phyloP scores from a whole-genome alignment of 2,329 filamentous ascomycete species.

The Polychaeton citri region DNA sequence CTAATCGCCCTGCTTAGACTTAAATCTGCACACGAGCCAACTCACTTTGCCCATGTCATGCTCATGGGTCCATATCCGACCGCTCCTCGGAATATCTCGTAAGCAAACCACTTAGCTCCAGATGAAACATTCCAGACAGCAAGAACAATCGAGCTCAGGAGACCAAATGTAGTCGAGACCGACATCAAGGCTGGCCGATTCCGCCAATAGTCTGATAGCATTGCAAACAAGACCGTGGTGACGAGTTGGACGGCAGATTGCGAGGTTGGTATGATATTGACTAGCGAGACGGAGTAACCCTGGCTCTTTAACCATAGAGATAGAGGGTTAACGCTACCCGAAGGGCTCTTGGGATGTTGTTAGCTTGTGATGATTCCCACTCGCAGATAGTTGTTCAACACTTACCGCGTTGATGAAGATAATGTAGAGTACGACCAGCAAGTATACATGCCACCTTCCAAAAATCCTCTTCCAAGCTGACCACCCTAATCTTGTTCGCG shows the following conservation, averaged over 20 bases:
- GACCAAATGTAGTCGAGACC: constrained; percentile 9
- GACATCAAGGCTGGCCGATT: constrained; percentile 11
- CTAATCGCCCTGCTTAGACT: too few relatives aligned
- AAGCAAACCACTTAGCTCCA: constrained; percentile 21
- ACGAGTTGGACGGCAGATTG: constrained; percentile 2
- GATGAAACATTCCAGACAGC: constrained; percentile 20
- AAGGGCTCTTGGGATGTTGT: constrained; percentile 6
- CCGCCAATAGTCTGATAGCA: constrained; percentile 7
- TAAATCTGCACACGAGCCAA: too few relatives aligned
- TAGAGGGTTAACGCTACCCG: constrained; percentile 10
- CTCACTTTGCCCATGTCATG: constrained; percentile 32
- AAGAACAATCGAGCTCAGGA: constrained; percentile 15
- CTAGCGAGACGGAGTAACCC: neutral
- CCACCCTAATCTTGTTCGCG: constrained; percentile 23
- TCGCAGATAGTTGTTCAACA: neutral
- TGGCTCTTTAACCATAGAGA: constrained; percentile 9
- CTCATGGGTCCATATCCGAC: constrained; percentile 21
- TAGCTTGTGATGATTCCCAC: neutral
- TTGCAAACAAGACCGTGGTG: neutral
- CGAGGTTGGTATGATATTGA: constrained; percentile 1
- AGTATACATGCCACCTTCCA: constrained; percentile 51
- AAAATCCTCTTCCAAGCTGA: constrained; percentile 32
- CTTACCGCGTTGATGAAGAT: constrained; percentile 48
- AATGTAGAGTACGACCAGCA: constrained; percentile 45
- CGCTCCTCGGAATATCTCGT: constrained; percentile 17